Base-by-base conservation (phyloP, 495 filamentous ascomycete genomes). In the Letharia columbiana region DNA sequence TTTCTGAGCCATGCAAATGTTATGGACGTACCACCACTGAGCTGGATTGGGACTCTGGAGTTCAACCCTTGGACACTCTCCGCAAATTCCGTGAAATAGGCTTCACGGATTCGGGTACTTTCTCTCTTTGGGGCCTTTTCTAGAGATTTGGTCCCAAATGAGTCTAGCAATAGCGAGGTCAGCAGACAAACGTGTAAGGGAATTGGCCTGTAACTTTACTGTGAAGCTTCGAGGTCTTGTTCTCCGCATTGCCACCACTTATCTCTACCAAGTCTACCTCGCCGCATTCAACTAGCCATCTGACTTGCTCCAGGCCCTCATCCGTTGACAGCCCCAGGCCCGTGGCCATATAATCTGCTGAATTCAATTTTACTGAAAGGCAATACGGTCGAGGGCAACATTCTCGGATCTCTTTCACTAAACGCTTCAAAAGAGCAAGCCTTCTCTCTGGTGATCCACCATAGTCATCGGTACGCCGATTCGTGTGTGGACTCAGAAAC, bases 401-500 rank as follows among this genome's bases (percentile, higher is more conserved):
- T 20, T 58, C 60, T 56, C 71, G 67, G 39, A 73, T 70, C 57
- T 71, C 71, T 11, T 28, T 63, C 0, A 70, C 67, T 10, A 73
- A 54, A 9, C 68, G 65, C 35, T 62, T 63, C 37, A 73, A 31
- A 31, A 81, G 60, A 28, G 78, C 73, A 31, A 77, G 74, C 20
- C 81, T 76, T 70, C 80, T 81, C 39, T 71, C 65, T 57, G 80
- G 52, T n/a, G 73, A 65, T 33, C 80, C 80, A 58, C 82, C 82
- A 65, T 82, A 84, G 13, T 76, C 70, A 69, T 84, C 82, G 0
- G 75, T 79, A 42, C 81, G 75, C 47, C 71, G 72, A 71, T 83
- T 84, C 10, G 80, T 81, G 0, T 68, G 68, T 28, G 65, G 71
- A 2, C 81, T 77, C 10, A 85, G 72, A 71, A 85, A 86, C 66